These are phyloP conservation scores for Vanilla planifolia DNA, from an alignment of 106 monocot species.

Conservation along the genomic window DNA sequence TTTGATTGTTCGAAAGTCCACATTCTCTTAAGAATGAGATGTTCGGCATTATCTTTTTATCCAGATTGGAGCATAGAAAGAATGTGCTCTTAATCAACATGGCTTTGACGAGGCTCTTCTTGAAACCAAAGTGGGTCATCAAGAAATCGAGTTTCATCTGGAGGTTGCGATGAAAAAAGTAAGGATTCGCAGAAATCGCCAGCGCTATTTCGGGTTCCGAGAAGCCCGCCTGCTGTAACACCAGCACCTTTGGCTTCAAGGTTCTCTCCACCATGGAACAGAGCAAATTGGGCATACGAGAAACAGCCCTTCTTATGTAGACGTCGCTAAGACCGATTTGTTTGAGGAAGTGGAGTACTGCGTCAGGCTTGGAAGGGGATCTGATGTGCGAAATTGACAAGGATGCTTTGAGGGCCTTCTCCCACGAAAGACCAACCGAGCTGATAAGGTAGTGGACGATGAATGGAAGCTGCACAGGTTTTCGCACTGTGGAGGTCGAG, in stretches of 20 bases:
- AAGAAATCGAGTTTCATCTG: constrained; percentile 7
- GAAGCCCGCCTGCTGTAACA: constrained; percentile 16
- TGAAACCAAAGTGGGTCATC: background rate
- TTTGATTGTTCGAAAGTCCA: constrained; percentile 4
- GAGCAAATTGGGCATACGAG: constrained; percentile 13
- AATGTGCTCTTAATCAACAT: background rate
- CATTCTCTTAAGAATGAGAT: constrained; percentile 11
- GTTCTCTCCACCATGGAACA: constrained; percentile 19
- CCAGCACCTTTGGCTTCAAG: constrained; percentile 17
- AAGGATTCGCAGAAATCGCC: constrained; percentile 2
- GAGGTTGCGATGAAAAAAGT: background rate
- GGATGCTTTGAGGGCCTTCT: constrained; percentile 18
- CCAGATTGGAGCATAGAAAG: background rate
- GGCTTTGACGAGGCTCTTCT: background rate
- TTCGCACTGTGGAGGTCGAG: background rate
- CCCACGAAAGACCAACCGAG: constrained; percentile 21
- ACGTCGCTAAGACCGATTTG: constrained; percentile 7
- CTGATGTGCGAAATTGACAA: constrained; percentile 10
- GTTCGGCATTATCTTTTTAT: constrained; percentile 9
- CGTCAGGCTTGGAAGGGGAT: constrained; percentile 17
- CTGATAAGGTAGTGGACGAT: constrained; percentile 19
- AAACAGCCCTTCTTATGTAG: constrained; percentile 8
- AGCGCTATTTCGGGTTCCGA: constrained; percentile 6
- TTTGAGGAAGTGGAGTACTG: constrained; percentile 15
- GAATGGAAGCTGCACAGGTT: constrained; percentile 4